Base-by-base conservation (phyloP, 345 rosid genomes). In the Gynandropsis gynandra region DNA sequence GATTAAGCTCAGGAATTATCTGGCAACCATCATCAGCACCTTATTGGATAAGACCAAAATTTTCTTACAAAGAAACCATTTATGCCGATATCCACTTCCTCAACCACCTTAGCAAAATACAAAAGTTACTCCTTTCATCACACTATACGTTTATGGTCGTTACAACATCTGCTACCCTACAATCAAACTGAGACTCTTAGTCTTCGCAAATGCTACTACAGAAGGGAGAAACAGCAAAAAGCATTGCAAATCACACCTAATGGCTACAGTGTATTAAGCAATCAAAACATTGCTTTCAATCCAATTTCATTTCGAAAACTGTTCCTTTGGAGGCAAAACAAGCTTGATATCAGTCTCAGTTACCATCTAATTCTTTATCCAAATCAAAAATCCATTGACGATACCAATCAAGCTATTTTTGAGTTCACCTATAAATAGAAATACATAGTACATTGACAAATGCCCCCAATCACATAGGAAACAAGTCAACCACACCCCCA, bases 351-450 rank as follows among this genome's bases (percentile, higher is more conserved):
- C 15, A 16, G 35, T 14, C 0, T n/a, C 38, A 43, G 31, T 42
- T 47, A 8, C 9, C 61, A 54, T 40, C 27, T 46, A 29, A 16
- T 47, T 27, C 29, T 54, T 47, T 48, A 35, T 54, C 55, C 36
- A 38, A 29, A 42, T 3, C 40, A 32, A 20, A 40, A 8, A 19
- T 1, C 47, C 14, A 17, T 39, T 38, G 31, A 13, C 17, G n/a
- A 42, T 17, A 42, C 31, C 24, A n/a, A 33, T 50, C 39, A 16
- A 44, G 29, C 41, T 8, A 47, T 41, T 5, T 29, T 17, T 2
- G 31, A 58, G 54, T 18, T 18, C 19, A 41, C 8, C 11, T 35
- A 13, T 7, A 53, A 4, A 9, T 3, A 27, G 24, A 15, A 31
- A 32, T 12, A 32, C 4, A 43, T 55, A 42, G 10, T 17, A 11